Conservation (phyloP, 1,139 yeast species). For the Torulaspora globosa region DNA sequence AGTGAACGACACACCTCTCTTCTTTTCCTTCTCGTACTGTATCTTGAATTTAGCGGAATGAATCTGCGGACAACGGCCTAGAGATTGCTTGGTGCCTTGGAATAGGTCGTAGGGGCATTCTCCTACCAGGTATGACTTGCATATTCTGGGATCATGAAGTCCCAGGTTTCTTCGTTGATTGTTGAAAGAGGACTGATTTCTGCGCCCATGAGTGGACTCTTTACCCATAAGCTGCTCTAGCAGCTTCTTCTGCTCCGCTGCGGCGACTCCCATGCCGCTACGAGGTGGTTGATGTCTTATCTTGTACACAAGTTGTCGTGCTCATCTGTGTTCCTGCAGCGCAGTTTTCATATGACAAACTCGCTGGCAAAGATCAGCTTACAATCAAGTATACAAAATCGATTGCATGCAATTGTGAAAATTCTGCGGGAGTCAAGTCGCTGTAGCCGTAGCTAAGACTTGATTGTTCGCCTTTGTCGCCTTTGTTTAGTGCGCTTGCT, state of each 20-base stretch:
- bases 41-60: slow-evolving; percentile 75
- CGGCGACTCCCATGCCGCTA: slow-evolving; percentile 38
- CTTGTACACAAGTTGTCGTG: neutral
- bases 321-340: neutral
- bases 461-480: too few species aligned
- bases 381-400: neutral
- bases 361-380: neutral
- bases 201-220: slow-evolving; percentile 40
- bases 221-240: slow-evolving; percentile 82
- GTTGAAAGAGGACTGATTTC: slow-evolving; percentile 10
- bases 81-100: slow-evolving; percentile 75
- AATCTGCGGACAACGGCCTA: slow-evolving; percentile 74
- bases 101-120: slow-evolving; percentile 87
- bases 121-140: slow-evolving; percentile 79
- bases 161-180: slow-evolving; percentile 32
- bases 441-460: too few species aligned
- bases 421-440: too few species aligned
- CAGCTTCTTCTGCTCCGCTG: slow-evolving; percentile 71
- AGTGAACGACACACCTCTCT: slow-evolving; percentile 56
- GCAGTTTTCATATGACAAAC: neutral
- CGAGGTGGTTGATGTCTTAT: neutral
- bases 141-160: slow-evolving; percentile 62
- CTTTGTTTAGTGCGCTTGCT: too few species aligned
- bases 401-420: neutral
- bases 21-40: slow-evolving; percentile 59